A percentile compares a stretch with the other conserved stretches of the same genome.
These are phyloP conservation scores for Dacryopinax primogenitus DNA, from an alignment of 768 basidiomycete genomes.

Conservation along the genomic window DNA sequence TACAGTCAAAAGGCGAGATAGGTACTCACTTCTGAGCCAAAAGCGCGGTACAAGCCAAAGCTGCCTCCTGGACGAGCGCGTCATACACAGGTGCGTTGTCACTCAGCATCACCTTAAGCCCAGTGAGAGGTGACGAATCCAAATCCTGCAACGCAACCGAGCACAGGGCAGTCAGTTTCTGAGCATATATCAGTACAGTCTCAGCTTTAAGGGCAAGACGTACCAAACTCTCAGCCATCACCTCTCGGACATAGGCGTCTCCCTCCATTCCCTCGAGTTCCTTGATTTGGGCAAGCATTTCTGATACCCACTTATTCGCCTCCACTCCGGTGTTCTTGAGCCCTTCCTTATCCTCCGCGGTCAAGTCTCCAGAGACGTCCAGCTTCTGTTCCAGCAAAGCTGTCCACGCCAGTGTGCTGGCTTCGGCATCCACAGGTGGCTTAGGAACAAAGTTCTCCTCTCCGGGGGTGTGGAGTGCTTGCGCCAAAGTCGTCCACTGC, in stretches of 20 bases:
- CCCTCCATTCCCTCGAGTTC: constrained; percentile 54
- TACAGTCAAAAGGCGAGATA: not conserved
- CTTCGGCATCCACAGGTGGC: not conserved
- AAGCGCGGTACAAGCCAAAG: constrained; percentile 70
- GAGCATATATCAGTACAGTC: not conserved
- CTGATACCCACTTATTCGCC: constrained; percentile 63
- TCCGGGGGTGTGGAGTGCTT: constrained; percentile 40
- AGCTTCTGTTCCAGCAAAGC: constrained; percentile 73
- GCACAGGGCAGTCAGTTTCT: constrained; percentile 82
- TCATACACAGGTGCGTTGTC: constrained; percentile 71
- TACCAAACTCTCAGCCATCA: constrained; percentile 81
- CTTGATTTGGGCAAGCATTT: constrained; percentile 56
- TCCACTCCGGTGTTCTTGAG: constrained; percentile 42
- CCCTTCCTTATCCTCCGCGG: constrained; percentile 26
- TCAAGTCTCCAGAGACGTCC: constrained; percentile 41
- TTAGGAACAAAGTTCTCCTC: constrained; percentile 15
- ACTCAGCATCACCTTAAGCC: constrained; percentile 62
- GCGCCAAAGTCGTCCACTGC: constrained; percentile 73
- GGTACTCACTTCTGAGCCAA: constrained; percentile 61
- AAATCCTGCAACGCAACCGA: constrained; percentile 57
- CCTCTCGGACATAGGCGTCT: constrained; percentile 87
- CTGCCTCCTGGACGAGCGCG: constrained; percentile 76
- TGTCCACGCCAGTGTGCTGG: constrained; percentile 31
- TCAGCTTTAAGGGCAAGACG: constrained; percentile 18
- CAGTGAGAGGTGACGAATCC: constrained; percentile 53